Evolutionary conservation across 441 rosid species (phyloP).

Genomic region (Arabidopsis lyrata): DNA sequence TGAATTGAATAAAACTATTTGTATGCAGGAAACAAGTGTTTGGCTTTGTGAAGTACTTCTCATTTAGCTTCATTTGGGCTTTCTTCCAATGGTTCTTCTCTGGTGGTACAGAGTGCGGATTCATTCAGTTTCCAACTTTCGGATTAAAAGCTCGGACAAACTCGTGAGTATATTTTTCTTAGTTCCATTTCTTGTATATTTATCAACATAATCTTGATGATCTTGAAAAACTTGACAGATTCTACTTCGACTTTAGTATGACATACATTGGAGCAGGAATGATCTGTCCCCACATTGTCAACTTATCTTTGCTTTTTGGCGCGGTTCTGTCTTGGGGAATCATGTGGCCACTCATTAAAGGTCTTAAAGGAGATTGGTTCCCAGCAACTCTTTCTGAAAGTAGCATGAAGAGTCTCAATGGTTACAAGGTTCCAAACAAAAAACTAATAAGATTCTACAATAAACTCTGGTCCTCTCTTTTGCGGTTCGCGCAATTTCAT

Average conservation of each 20-base stretch:
- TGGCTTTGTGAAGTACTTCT: slow-evolving; percentile 77
- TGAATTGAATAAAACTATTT: slow-evolving; percentile 5
- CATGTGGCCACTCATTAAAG: slow-evolving; percentile 85
- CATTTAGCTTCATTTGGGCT: slow-evolving; percentile 88
- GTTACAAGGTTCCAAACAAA: slow-evolving; percentile 74
- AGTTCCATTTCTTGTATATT: background rate
- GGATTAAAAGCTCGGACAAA: slow-evolving; percentile 77
- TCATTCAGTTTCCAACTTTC: slow-evolving; percentile 80
- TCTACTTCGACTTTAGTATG: slow-evolving; percentile 89
- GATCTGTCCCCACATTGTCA: slow-evolving; percentile 90
- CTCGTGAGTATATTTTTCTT: slow-evolving; percentile 53
- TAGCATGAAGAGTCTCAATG: slow-evolving; percentile 88
- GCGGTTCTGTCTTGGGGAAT: slow-evolving; percentile 89
- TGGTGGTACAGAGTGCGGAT: slow-evolving; percentile 71
- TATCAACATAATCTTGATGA: slow-evolving; percentile 31
- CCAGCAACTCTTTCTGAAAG: slow-evolving; percentile 50
- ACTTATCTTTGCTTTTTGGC: slow-evolving; percentile 80
- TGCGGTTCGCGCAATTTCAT: background rate
- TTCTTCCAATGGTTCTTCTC: slow-evolving; percentile 96
- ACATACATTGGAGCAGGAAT: slow-evolving; percentile 93
- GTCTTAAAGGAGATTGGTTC: slow-evolving; percentile 82
- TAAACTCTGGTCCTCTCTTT: too few species aligned
- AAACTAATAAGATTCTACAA: background rate
- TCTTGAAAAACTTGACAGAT: slow-evolving; percentile 54
- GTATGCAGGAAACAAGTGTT: slow-evolving; percentile 83